Evolutionary conservation across 2,329 filamentous ascomycete species (phyloP), one percentile per base, ranked within the genome.

Genomic region (Apiospora hydei): DNA sequence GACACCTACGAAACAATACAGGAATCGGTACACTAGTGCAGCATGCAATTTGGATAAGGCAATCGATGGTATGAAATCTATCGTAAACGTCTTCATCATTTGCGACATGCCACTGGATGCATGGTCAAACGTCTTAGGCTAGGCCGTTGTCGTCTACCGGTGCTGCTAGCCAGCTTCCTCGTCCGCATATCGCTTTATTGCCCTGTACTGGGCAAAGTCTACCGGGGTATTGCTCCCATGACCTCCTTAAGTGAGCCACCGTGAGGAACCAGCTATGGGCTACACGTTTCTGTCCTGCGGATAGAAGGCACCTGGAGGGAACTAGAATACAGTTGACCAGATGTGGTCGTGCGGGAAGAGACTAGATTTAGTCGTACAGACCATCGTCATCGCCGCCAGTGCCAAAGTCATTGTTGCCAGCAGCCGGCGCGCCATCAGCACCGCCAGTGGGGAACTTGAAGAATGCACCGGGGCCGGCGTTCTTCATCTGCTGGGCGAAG

Each of bases 401-500:
- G 76, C 95, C 95, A 78, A 96, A 95, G 69, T 90, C 83, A 85
- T 88, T 87, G 76, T 88, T 82, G 85, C 89, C 77, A 83, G 86
- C 82, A 78, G 85, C 79, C 82, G 90, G 88, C 89, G 93, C 83
- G 85, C 89, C 90, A 88, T 93, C 88, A 88, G 94, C 87, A 26
- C 79, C 83, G 26, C 90, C 93, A 73, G 88, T 87, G 44, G 93
- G 96, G 91, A 99, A 99, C 85, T 97, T 95, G 93, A 99, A 99
- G 90, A 96, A 98, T 78, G 94, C 95, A 80, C 95, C 96, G 51
- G 95, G 95, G 69, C 95, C 95, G 73, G 94, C 92, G 83, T 97
- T 98, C 93, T 99, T 99, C 95, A 99, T 97, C 83, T 96, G 96
- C 87, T 98, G 96, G 53, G 96, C 94, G 80, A 99, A 99, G 5